Percentiles rank a stretch among this genome's conserved stretches.
phyloP scores from a whole-genome alignment of 345 rosid genomes.

The Euclidium syriacum region DNA sequence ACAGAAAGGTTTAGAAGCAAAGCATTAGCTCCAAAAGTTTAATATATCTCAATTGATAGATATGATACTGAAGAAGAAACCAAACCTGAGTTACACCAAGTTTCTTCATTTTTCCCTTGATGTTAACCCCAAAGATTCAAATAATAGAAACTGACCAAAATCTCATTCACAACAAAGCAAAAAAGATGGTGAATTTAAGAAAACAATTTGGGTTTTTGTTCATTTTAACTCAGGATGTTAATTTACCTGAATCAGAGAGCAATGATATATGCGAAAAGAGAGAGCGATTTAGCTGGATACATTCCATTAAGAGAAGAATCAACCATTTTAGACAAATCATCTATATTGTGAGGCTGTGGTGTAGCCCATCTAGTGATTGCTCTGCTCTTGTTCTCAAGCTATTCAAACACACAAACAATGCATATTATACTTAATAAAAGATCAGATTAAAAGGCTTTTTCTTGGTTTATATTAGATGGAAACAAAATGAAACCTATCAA shows the following conservation, averaged over 20 bases:
- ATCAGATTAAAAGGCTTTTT: no score
- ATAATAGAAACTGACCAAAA: no score
- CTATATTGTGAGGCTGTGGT: conserved; percentile 95
- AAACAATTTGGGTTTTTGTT: conserved; percentile 15
- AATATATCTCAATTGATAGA: no score
- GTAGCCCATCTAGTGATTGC: conserved; percentile 99
- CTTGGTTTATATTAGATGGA: no score
- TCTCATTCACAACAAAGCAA: not conserved
- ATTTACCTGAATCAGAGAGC: conserved; percentile 96
- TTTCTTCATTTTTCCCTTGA: no score
- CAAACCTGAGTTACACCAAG: no score
- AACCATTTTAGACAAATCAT: conserved; percentile 95
- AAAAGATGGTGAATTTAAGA: conserved; percentile 45
- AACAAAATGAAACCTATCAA: no score
- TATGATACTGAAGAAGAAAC: no score
- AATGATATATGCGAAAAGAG: conserved; percentile 95
- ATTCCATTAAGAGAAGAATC: conserved; percentile 92
- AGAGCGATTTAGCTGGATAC: conserved; percentile 96
- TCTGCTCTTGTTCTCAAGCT: conserved; percentile 91
- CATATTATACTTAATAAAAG: no score
- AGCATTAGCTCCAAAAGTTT: no score
- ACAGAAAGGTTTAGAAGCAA: no score
- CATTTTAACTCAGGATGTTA: not conserved
- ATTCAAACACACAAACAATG: not conserved
- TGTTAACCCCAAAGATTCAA: no score